Evolutionary conservation across 2,329 filamentous ascomycete species (phyloP).

Genomic region (Arachnopeziza araneosa): DNA sequence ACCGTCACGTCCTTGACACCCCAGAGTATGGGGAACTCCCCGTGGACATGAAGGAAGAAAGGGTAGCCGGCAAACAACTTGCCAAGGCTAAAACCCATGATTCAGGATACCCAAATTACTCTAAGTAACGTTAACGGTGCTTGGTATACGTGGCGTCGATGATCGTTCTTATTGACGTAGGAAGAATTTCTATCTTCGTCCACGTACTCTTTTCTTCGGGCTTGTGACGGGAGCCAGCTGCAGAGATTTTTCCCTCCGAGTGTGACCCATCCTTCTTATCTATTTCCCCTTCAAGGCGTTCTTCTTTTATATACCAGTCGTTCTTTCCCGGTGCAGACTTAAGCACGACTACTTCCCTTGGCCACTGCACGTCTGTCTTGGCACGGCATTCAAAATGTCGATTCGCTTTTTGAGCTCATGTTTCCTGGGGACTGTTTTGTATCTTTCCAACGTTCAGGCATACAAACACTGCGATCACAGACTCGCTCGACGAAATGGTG

Average conservation of each 20-base stretch:
- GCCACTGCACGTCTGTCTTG: neutral
- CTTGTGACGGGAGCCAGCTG: neutral
- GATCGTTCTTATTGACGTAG: neutral
- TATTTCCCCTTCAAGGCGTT: neutral
- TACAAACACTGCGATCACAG: neutral
- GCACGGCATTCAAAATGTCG: neutral
- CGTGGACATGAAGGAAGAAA: neutral
- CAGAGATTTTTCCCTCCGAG: neutral
- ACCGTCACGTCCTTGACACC: neutral
- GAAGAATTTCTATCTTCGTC: neutral
- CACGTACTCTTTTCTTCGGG: conserved; percentile 1
- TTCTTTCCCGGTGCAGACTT: neutral
- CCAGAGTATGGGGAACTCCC: neutral
- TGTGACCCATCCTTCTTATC: neutral
- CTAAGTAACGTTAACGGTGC: conserved; percentile 5
- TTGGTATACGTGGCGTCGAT: neutral
- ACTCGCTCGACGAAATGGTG: neutral
- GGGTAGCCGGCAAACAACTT: neutral
- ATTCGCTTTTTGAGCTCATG: neutral
- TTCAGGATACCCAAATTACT: conserved; percentile 2
- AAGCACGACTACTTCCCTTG: neutral
- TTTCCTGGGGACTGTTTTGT: neutral
- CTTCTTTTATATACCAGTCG: neutral
- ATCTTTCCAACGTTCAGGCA: neutral
- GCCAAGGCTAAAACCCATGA: conserved; percentile 3